phyloP scores from a whole-genome alignment of 345 rosid genomes.

The Gossypium mustelinum region DNA sequence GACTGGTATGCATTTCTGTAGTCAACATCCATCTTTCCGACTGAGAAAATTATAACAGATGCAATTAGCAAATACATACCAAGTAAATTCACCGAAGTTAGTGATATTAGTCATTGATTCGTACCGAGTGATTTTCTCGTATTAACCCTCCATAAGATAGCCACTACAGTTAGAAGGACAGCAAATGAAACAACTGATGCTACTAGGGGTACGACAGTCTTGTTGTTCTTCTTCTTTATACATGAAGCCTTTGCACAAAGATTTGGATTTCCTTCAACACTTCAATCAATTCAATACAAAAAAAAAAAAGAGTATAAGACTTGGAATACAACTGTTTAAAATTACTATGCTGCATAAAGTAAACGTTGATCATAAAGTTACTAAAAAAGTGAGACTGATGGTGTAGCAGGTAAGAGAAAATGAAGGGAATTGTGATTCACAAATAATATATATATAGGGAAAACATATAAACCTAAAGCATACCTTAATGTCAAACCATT shows the following conservation, averaged over 20 bases:
- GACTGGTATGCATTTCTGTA: neutral
- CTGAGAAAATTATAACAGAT: neutral
- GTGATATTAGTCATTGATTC: neutral
- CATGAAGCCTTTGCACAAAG: conserved; percentile 23
- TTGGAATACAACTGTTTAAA: too few relatives aligned
- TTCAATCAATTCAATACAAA: conserved; percentile 1
- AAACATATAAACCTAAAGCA: neutral
- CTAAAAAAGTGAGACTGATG: neutral
- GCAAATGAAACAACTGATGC: conserved; percentile 11
- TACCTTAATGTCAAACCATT: conserved; percentile 18
- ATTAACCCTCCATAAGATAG: conserved; percentile 14
- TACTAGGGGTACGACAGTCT: conserved; percentile 16
- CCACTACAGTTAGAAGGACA: neutral
- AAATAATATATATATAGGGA: too few relatives aligned
- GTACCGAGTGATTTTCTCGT: conserved; percentile 8
- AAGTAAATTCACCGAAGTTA: neutral
- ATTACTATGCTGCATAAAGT: too few relatives aligned
- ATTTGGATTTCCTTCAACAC: conserved; percentile 24
- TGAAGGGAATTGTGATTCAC: neutral
- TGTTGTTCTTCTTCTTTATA: neutral
- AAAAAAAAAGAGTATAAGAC: neutral
- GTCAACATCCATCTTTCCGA: neutral
- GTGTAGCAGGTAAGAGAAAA: neutral
- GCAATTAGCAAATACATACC: neutral
- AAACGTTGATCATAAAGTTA: too few relatives aligned